Conservation (phyloP, 129 eudicot genomes). For the Calendula officinalis region DNA sequence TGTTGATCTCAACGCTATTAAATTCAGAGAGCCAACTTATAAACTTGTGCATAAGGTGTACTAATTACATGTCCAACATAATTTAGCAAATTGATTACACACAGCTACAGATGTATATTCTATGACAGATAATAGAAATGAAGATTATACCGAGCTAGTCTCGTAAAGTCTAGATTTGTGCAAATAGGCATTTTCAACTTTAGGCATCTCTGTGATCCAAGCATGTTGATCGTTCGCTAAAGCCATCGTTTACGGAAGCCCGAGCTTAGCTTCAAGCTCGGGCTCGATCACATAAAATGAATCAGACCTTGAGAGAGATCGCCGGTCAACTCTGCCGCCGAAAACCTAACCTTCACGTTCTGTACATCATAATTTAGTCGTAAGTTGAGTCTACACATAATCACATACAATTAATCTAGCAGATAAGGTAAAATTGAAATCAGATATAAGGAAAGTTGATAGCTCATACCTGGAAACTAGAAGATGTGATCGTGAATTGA, state of each 20-base stretch:
- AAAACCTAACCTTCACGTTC: slow-evolving; percentile 20
- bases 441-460: background rate
- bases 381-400: background rate
- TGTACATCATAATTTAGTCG: background rate
- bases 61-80: background rate
- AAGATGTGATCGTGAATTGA: slow-evolving; percentile 11
- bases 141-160: slow-evolving; percentile 68
- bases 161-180: slow-evolving; percentile 84
- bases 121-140: background rate
- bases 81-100: background rate
- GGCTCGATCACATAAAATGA: slow-evolving; percentile 23
- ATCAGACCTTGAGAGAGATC: slow-evolving; percentile 15
- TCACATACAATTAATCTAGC: background rate
- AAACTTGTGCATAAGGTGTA: background rate
- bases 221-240: slow-evolving; percentile 29
- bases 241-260: slow-evolving; percentile 40
- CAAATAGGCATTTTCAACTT: slow-evolving; percentile 37
- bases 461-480: slow-evolving; percentile 17
- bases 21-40: background rate
- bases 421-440: background rate
- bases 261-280: slow-evolving; percentile 44
- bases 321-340: slow-evolving; percentile 38
- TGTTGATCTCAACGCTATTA: slow-evolving; percentile 2
- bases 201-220: slow-evolving; percentile 31
- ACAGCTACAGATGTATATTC: background rate